A percentile compares a stretch with the other conserved stretches of the same genome.
Evolutionary conservation across 192 early-diverging fungal species (phyloP).

Genomic region (Phycomyces blakesleeanus): DNA sequence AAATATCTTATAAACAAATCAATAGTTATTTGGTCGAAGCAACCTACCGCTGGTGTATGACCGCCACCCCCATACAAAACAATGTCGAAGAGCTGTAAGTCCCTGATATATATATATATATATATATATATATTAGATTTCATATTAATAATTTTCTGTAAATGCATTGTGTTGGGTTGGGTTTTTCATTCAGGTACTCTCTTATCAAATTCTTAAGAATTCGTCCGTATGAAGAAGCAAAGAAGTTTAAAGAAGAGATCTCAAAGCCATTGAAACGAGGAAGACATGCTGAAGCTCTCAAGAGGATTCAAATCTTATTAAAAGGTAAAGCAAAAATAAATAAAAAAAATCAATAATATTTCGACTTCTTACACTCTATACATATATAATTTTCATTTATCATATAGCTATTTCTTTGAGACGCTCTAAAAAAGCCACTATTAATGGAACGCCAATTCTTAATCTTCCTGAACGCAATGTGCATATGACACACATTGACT

Average conservation of each 20-base stretch:
- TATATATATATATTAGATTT: too few relatives aligned
- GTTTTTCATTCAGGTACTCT: slow-evolving; percentile 42
- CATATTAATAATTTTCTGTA: too few relatives aligned
- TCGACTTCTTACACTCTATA: background rate
- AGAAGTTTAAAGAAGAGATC: slow-evolving; percentile 47
- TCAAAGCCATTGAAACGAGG: slow-evolving; percentile 31
- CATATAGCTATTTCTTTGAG: slow-evolving; percentile 46
- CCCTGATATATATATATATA: too few relatives aligned
- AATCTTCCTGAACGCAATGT: slow-evolving; percentile 57
- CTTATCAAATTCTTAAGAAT: slow-evolving; percentile 63
- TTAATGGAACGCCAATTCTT: slow-evolving; percentile 67
- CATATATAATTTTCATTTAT: background rate
- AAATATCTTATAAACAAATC: background rate
- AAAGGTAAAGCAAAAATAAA: slow-evolving; percentile 20
- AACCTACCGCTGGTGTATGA: slow-evolving; percentile 60
- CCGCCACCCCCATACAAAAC: slow-evolving; percentile 61
- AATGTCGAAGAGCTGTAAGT: slow-evolving; percentile 55
- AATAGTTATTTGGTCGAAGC: slow-evolving; percentile 38
- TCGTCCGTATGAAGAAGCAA: slow-evolving; percentile 51
- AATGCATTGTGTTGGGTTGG: too few relatives aligned
- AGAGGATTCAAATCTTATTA: slow-evolving; percentile 55
- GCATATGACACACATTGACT: slow-evolving; percentile 39
- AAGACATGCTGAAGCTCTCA: slow-evolving; percentile 30
- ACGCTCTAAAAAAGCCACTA: slow-evolving; percentile 55
- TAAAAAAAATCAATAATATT: background rate